Base-by-base conservation (phyloP, 192 early-diverging fungal genomes). In the Podila epigama region DNA sequence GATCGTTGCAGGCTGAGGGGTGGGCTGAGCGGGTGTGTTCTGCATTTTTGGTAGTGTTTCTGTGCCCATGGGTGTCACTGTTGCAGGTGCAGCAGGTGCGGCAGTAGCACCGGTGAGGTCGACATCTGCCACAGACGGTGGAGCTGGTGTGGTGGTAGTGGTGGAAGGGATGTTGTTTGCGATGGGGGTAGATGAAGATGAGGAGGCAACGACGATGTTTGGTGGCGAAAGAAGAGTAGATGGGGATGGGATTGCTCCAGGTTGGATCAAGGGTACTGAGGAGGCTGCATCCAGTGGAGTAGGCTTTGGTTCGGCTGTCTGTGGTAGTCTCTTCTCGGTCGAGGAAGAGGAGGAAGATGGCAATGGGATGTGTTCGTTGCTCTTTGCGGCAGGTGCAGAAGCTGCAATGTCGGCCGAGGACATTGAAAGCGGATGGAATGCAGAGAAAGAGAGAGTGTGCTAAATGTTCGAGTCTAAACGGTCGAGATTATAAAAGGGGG, bases 341-440 rank as follows among this genome's bases (percentile, higher is more conserved):
- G n/a, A n/a, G n/a, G n/a, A n/a, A n/a, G n/a, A n/a, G n/a, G n/a
- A n/a, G 20, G 56, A 41, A 25, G 44, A 15, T n/a, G 60, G 25
- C 10, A 42, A 20, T 18, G 42, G 20, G 4, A 6, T 44, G 60
- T 48, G 34, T 20, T 11, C 60, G 15, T 50, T 40, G 18, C 20
- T 28, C 25, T 50, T 50, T 36, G 63, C 13, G n/a, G 57, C 18
- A 37, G 58, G 60, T 60, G 50, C 35, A 34, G 48, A 6, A 51
- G 48, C 16, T 8, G 65, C 60, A 29, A 63, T 58, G 60, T 68
- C 60, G 37, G 36, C 54, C 56, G 66, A 62, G 37, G 66, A 63
- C 73, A 77, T 77, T 37, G 55, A 16, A 34, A 9, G 44, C 11
- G 27, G 25, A 48, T 34, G 28, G 54, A 13, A 18, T 11, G 27